Evolutionary conservation across 192 early-diverging fungal genomes (phyloP).

Genomic region (Linnemannia schmuckeri): DNA sequence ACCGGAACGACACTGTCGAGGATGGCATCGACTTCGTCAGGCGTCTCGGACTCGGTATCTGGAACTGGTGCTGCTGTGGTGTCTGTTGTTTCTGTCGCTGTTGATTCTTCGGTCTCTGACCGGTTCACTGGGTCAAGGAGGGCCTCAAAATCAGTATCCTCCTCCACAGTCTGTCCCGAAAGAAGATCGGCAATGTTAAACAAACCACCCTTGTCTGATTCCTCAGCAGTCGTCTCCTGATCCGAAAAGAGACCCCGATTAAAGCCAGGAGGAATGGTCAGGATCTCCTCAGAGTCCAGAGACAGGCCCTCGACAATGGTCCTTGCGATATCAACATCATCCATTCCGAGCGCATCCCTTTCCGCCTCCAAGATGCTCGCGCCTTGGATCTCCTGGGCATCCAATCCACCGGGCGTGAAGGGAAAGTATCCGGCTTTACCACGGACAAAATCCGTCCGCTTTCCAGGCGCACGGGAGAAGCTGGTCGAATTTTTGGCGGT

Average conservation of each 20-base stretch:
- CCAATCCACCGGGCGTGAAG: constrained; percentile 83
- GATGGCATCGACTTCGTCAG: constrained; percentile 44
- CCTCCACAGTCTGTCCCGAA: constrained; percentile 39
- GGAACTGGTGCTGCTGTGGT: neutral
- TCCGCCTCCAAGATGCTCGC: constrained; percentile 39
- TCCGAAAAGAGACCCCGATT: constrained; percentile 73
- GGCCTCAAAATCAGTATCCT: constrained; percentile 43
- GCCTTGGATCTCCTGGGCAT: constrained; percentile 57
- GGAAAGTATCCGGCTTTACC: constrained; percentile 78
- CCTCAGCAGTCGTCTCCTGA: constrained; percentile 10
- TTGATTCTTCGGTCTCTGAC: neutral
- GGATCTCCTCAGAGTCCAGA: constrained; percentile 57
- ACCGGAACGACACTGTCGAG: constrained; percentile 30
- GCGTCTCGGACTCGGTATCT: constrained; percentile 4
- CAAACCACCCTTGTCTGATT: neutral
- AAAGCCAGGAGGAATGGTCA: constrained; percentile 79
- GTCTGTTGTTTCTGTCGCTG: neutral
- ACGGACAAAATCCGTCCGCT: constrained; percentile 74
- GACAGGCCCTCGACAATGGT: constrained; percentile 26
- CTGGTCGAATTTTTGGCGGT: constrained; percentile 78
- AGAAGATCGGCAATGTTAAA: constrained; percentile 60
- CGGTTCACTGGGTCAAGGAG: constrained; percentile 33
- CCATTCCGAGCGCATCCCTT: constrained; percentile 42
- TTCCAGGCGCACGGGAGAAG: constrained; percentile 71
- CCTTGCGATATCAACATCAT: constrained; percentile 44